phyloP scores from a whole-genome alignment of 768 basidiomycete species.

The Thelephora aurantiotincta region DNA sequence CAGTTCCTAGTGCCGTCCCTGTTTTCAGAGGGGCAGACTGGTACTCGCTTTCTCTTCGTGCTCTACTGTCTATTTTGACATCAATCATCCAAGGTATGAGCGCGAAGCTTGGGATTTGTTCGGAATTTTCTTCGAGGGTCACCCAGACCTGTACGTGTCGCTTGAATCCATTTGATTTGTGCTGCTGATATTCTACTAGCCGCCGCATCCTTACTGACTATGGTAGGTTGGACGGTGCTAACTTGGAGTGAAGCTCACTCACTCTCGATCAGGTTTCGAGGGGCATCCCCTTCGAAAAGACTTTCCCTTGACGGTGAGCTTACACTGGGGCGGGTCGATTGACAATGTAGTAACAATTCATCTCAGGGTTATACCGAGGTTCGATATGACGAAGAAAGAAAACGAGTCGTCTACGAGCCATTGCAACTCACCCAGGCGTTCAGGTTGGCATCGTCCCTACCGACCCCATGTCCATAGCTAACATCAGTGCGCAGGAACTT shows the following conservation, averaged over 20 bases:
- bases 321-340: not conserved
- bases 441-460: constrained; percentile 38
- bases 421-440: constrained; percentile 96
- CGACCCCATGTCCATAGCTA: not conserved
- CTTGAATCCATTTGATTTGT: constrained; percentile 9
- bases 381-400: constrained; percentile 94
- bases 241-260: too few relatives aligned
- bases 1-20: constrained; percentile 69
- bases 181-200: constrained; percentile 22
- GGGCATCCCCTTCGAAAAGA: constrained; percentile 97
- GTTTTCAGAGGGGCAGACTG: constrained; percentile 91
- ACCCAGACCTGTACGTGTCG: constrained; percentile 80
- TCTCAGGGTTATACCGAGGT: constrained; percentile 93
- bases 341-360: not conserved
- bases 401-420: constrained; percentile 95
- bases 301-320: constrained; percentile 85
- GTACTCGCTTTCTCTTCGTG: constrained; percentile 22
- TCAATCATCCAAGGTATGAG: constrained; percentile 56
- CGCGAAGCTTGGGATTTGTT: constrained; percentile 97
- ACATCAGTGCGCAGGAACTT: constrained; percentile 55
- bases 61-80: not conserved
- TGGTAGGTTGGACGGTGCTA: constrained; percentile 28
- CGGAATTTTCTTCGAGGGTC: constrained; percentile 91
- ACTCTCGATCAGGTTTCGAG: constrained; percentile 56
- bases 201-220: constrained; percentile 98